Percentiles rank a stretch among this genome's conserved stretches.
Evolutionary conservation across 2,329 filamentous ascomycete species (phyloP).

Genomic region (Fusarium liriodendri): DNA sequence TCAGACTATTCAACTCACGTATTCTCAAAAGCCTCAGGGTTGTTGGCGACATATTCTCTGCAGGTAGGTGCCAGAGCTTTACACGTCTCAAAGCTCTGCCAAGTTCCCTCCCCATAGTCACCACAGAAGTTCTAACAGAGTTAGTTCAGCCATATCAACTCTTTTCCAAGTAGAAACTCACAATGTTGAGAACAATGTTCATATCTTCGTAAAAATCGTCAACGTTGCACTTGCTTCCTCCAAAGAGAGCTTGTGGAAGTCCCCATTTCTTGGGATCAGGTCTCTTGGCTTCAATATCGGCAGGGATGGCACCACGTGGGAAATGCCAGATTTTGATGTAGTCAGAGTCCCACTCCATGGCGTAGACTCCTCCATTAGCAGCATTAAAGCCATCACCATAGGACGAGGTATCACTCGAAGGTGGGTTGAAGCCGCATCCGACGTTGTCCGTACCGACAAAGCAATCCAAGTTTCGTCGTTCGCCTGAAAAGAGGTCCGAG

Average conservation of each 20-base stretch:
- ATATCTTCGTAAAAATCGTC: slow-evolving; percentile 73
- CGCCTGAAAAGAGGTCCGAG: slow-evolving; percentile 41
- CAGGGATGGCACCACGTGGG: slow-evolving; percentile 71
- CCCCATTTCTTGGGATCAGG: slow-evolving; percentile 78
- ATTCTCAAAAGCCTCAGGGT: slow-evolving; percentile 56
- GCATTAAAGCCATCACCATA: slow-evolving; percentile 76
- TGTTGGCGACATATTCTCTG: slow-evolving; percentile 58
- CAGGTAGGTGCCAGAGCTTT: slow-evolving; percentile 56
- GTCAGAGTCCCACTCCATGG: slow-evolving; percentile 75
- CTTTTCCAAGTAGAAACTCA: slow-evolving; percentile 36
- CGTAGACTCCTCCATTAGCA: slow-evolving; percentile 75
- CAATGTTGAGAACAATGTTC: slow-evolving; percentile 78
- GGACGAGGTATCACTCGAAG: slow-evolving; percentile 54
- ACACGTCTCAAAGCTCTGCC: slow-evolving; percentile 55
- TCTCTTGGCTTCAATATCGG: slow-evolving; percentile 67
- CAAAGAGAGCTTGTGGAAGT: slow-evolving; percentile 75
- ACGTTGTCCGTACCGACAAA: slow-evolving; percentile 52
- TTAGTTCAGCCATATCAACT: not conserved
- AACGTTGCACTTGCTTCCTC: slow-evolving; percentile 72
- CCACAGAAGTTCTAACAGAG: slow-evolving; percentile 75
- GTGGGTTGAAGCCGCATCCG: slow-evolving; percentile 59
- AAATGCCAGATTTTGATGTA: slow-evolving; percentile 84
- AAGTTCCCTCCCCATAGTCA: slow-evolving; percentile 71
- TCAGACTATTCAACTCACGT: slow-evolving; percentile 41
- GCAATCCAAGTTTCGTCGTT: slow-evolving; percentile 49